These are phyloP conservation scores for Boletus speciosus DNA, from an alignment of 768 basidiomycete genomes.

Conservation along the genomic window DNA sequence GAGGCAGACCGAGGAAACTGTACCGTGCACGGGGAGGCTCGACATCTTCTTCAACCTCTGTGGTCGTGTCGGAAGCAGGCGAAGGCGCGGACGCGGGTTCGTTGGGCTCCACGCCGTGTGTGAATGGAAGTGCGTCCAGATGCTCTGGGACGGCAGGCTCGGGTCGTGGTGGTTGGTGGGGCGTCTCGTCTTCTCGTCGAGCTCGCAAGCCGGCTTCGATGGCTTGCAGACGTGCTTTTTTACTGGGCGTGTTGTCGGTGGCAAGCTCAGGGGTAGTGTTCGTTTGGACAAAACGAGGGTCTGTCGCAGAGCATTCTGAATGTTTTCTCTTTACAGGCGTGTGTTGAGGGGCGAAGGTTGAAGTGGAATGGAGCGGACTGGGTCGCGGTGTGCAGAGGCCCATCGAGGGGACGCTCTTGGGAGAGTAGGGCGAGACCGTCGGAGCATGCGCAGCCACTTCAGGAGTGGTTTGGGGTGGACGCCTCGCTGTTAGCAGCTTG, in stretches of 20 bases:
- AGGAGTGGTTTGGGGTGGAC: background rate
- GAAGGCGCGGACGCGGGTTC: background rate
- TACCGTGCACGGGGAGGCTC: background rate
- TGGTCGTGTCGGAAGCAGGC: background rate
- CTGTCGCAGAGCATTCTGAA: background rate
- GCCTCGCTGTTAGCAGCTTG: background rate
- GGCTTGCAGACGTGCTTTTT: constrained; percentile 1
- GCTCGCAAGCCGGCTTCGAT: constrained; percentile 16
- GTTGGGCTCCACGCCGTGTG: constrained; percentile 1
- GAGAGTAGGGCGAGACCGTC: background rate
- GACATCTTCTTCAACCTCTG: background rate
- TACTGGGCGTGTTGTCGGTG: background rate
- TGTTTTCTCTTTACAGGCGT: constrained; percentile 8
- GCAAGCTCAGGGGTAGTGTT: background rate
- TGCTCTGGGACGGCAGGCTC: background rate
- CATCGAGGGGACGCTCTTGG: background rate
- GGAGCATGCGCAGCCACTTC: background rate
- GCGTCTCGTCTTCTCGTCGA: background rate
- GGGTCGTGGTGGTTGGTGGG: background rate
- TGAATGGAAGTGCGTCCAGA: constrained; percentile 15
- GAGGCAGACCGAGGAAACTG: constrained; percentile 22
- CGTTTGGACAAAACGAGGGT: background rate
- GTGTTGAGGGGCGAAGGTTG: background rate
- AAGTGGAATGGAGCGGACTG: background rate
- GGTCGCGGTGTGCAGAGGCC: constrained; percentile 1